These are phyloP conservation scores for Backusella luteola DNA, from an alignment of 192 early-diverging fungal genomes.

Conservation along the genomic window DNA sequence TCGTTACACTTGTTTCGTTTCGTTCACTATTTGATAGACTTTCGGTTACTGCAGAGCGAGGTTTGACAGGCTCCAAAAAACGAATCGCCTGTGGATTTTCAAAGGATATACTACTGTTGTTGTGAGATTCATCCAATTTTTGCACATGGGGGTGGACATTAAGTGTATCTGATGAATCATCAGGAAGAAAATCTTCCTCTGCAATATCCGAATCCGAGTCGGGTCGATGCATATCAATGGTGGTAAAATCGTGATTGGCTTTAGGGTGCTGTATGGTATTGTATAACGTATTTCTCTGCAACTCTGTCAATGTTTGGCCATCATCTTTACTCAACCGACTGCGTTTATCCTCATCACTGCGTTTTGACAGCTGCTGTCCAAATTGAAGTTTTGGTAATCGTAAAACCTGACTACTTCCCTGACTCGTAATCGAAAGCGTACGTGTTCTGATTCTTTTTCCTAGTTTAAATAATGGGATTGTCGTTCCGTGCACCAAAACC, in stretches of 20 bases:
- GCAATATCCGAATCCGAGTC: slow-evolving; percentile 6
- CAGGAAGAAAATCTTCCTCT: slow-evolving; percentile 7
- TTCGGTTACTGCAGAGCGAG: slow-evolving; percentile 1
- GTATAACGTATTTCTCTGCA: slow-evolving; percentile 27
- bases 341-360: slow-evolving; percentile 17
- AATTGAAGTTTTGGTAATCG: slow-evolving; percentile 36
- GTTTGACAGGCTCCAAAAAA: slow-evolving; percentile 35
- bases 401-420: slow-evolving; percentile 23
- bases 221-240: not conserved
- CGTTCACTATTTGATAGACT: slow-evolving; percentile 1
- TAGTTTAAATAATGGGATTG: slow-evolving; percentile 73
- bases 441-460: slow-evolving; percentile 42
- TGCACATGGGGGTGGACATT: not conserved
- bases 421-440: slow-evolving; percentile 33
- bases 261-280: slow-evolving; percentile 23
- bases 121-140: not conserved
- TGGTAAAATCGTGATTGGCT: not conserved
- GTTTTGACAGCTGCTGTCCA: slow-evolving; percentile 18
- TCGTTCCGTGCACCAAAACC: slow-evolving; percentile 81
- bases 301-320: slow-evolving; percentile 12
- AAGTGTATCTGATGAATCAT: not conserved
- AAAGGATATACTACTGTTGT: slow-evolving; percentile 10
- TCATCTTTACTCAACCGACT: slow-evolving; percentile 6
- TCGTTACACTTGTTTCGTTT: slow-evolving; percentile 18
- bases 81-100: slow-evolving; percentile 28